Evolutionary conservation across 1,139 yeast genomes (phyloP), one percentile per base, ranked within the genome.

Genomic region (Meyerozyma elateridarum): DNA sequence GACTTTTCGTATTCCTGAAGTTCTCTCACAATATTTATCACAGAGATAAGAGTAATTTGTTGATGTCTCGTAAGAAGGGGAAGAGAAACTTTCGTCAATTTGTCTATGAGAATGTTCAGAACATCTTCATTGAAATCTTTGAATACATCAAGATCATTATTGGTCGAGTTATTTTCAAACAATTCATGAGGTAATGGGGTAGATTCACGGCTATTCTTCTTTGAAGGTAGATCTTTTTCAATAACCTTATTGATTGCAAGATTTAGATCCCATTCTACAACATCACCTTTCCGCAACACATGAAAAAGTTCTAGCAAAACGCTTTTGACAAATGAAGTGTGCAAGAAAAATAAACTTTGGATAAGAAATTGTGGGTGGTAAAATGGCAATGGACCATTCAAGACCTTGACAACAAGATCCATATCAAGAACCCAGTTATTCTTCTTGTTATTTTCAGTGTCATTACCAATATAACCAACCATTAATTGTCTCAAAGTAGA

Each of bases 291-390:
- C 37, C 94, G 57, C 25, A 80, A 52, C 16, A 56, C 60, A 13
- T 70, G 54, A 37, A 76, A 74, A 27, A 89, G 59, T 12, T 64
- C 58, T 4, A 73, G 59, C 16, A 89, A 49, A 1, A 89, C 67
- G 24, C 65, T 70, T 39, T 77, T 70, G 1, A 79, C 93, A 4
- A 79, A 51, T 4, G 61, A 58, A 8, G 72, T 44, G 44, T 82
- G 79, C 21, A 79, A 81, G 46, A 77, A 73, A 47, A 82, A 80
- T 12, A 89, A 55, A 4, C 82, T 64, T 51, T 89, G 96, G 31
- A 88, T 81, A 26, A 91, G 59, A 38, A 87, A 72, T 53, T 88
- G 96, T 0, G 98, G 98, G 49, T 91, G 97, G 48, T 85, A 91
- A 1, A 88, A 61, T 0, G 97, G 96, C 21, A 91, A 56, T 0